phyloP scores from a whole-genome alignment of 2,329 filamentous ascomycete species.

The Ustilaginoidea virens region DNA sequence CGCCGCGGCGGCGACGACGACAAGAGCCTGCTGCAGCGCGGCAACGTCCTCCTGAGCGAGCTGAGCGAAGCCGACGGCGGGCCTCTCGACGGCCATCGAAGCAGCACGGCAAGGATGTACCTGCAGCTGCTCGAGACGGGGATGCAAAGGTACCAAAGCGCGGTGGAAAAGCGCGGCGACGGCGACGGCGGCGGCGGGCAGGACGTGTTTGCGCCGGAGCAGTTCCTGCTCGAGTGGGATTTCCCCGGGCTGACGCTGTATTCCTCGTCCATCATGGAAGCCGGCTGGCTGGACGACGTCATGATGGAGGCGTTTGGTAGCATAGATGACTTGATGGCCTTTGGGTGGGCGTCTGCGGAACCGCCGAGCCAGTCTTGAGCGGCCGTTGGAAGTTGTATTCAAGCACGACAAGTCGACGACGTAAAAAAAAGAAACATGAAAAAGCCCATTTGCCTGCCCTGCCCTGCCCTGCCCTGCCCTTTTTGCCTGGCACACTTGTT shows the following conservation, averaged over 20 bases:
- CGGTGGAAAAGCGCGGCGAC: not conserved
- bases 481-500: no score
- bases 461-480: no score
- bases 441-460: no score
- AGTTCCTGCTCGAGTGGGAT: conserved; percentile 43
- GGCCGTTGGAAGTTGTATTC: no score
- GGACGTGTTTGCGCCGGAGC: conserved; percentile 36
- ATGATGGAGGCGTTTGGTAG: conserved; percentile 9
- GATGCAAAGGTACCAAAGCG: conserved; percentile 8
- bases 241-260: conserved; percentile 35
- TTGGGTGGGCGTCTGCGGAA: conserved; percentile 5
- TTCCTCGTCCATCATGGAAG: conserved; percentile 11
- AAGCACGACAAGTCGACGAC: no score
- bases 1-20: conserved; percentile 17
- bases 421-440: no score
- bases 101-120: conserved; percentile 18
- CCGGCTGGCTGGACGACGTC: conserved; percentile 13
- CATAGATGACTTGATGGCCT: conserved; percentile 9
- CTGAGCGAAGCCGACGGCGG: conserved; percentile 10
- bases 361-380: not conserved
- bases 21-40: conserved; percentile 8
- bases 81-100: conserved; percentile 10
- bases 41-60: conserved; percentile 10
- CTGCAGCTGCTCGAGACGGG: conserved; percentile 11
- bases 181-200: not conserved